These are phyloP conservation scores for Vanrija sp. DNA, from an alignment of 1,284 basidiomycete genomes.

Conservation along the genomic window DNA sequence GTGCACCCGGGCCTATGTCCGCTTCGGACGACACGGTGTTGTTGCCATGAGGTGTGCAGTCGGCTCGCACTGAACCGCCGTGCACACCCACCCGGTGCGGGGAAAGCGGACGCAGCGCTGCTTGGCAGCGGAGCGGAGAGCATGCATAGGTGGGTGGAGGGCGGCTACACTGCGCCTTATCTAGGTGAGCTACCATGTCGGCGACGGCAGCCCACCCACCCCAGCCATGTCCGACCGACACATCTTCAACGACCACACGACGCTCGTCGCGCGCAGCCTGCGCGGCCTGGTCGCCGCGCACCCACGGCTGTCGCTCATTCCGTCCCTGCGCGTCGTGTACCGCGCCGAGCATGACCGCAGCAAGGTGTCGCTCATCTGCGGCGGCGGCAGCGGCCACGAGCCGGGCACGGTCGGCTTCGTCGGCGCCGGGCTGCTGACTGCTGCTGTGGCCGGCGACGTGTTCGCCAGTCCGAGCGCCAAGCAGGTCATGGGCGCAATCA, in stretches of 20 bases:
- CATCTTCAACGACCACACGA: conserved; percentile 49
- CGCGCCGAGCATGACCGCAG: conserved; percentile 43
- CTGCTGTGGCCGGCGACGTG: conserved; percentile 52
- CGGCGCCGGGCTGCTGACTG: conserved; percentile 49
- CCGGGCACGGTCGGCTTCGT: conserved; percentile 48
- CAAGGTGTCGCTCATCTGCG: conserved; percentile 52
- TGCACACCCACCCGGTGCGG: too few relatives aligned
- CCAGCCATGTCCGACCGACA: conserved; percentile 43
- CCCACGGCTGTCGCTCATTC: conserved; percentile 45
- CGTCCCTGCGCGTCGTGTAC: conserved; percentile 45
- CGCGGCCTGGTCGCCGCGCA: conserved; percentile 46
- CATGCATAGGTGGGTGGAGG: too few relatives aligned
- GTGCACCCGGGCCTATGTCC: too few relatives aligned
- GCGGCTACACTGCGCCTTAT: too few relatives aligned
- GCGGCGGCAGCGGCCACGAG: conserved; percentile 53
- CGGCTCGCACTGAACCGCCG: too few relatives aligned
- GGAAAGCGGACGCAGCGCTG: too few relatives aligned
- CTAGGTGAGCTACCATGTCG: too few relatives aligned
- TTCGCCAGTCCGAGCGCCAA: conserved; percentile 54
- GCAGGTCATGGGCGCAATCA: conserved; percentile 52
- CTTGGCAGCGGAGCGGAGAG: too few relatives aligned
- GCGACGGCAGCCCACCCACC: too few relatives aligned
- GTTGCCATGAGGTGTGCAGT: too few relatives aligned
- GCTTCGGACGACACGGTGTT: too few relatives aligned
- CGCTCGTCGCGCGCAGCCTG: conserved; percentile 46